Conservation (phyloP, 306 rosid species). For the Ziziphus jujuba region DNA sequence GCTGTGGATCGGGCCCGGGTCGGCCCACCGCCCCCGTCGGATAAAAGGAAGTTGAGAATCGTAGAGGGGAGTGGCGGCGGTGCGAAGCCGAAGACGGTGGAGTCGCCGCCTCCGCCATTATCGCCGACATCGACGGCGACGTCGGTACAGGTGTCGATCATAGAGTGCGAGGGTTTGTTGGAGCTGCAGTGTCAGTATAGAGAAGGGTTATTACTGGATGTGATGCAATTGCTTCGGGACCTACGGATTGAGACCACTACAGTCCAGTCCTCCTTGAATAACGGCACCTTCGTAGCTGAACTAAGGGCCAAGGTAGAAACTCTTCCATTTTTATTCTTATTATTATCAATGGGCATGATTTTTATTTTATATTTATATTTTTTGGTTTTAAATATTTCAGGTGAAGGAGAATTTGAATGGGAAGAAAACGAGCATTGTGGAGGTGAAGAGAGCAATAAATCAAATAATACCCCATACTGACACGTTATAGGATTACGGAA, state of each 20-base stretch:
- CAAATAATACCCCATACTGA: conserved; percentile 68
- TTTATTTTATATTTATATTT: not conserved
- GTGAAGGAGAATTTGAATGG: conserved; percentile 70
- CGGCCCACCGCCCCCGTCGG: conserved; percentile 19
- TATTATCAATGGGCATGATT: not conserved
- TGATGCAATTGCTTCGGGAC: conserved; percentile 70
- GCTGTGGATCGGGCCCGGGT: not conserved
- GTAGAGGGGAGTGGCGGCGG: conserved; percentile 51
- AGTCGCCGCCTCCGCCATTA: not conserved
- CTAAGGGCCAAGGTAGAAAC: conserved; percentile 65
- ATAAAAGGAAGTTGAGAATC: conserved; percentile 69
- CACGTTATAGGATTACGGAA: conserved; percentile 1
- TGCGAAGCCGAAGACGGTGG: conserved; percentile 42
- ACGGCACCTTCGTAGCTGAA: conserved; percentile 66
- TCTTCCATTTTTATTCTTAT: no score
- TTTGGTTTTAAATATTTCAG: conserved; percentile 22
- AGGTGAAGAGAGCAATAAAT: conserved; percentile 85
- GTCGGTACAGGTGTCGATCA: conserved; percentile 79
- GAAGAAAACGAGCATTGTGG: conserved; percentile 79
- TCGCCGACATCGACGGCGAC: conserved; percentile 26
- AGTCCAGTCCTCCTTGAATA: conserved; percentile 63
- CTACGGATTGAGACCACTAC: conserved; percentile 68
- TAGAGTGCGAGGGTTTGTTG: conserved; percentile 82
- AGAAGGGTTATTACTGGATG: conserved; percentile 78
- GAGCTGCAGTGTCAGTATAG: conserved; percentile 71